Evolutionary conservation across 306 rosid species (phyloP), one percentile per base, ranked within the genome.

Genomic region (Geum urbanum): DNA sequence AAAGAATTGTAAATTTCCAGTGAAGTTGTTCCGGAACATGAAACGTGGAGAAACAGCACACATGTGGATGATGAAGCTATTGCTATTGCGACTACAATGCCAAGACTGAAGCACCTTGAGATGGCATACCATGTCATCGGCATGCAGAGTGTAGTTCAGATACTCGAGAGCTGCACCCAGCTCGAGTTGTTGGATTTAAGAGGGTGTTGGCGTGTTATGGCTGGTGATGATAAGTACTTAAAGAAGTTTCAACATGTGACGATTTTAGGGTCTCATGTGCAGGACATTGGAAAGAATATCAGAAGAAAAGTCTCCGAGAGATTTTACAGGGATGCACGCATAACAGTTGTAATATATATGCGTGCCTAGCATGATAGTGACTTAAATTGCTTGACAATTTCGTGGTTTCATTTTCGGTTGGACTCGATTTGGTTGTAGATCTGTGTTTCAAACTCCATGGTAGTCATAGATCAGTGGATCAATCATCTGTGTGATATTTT

Each of bases 71-170:
- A 91, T 16, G 99, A 95, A 78, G 99, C 89, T 14, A 58, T 54
- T 41, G 95, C 96, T 27, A 87, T 95, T 70, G 92, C 97, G 63
- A 69, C 95, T 71, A 91, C 99, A 41, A 95, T 95, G 99, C 97
- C 96, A 2, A 89, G 85, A 69, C 97, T 95, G 51, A 82, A 87
- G 80, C 99, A 89, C 75, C 92, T 95, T 5, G 99, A 95, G 74
- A 86, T 95, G 89, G 95, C 96, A 50, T 95, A 91, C 75, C 95
- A 91, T 66, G 74, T 84, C 24, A 71, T 84, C 27, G 84, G 84
- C 82, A 83, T 97, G 0, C 63, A 70, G 0, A 89, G 97, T 11
- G 84, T 85, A 51, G 77, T 84, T 44, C 60, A 78, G 35, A 86
- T 95, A 64, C 89, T 91, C 16, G 78, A 96, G 2, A 63, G 74